phyloP scores from a whole-genome alignment of 179 eudicot genomes.

The Drosera spatulata region DNA sequence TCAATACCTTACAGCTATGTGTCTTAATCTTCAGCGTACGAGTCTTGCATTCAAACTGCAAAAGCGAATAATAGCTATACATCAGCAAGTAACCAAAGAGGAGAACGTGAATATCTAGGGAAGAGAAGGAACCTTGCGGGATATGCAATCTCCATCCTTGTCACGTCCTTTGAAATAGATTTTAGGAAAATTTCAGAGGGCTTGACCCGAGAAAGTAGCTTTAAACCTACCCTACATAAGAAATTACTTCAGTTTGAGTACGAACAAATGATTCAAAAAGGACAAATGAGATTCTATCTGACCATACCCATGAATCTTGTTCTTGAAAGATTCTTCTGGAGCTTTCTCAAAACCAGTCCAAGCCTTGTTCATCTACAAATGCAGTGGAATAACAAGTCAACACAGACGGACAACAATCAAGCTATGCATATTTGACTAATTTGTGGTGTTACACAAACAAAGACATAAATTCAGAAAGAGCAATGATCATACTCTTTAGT shows the following conservation, averaged over 20 bases:
- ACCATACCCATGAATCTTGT: conserved; percentile 76
- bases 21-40: conserved; percentile 82
- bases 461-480: too few relatives aligned
- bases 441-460: too few relatives aligned
- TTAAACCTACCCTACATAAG: conserved; percentile 62
- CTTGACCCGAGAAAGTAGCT: conserved; percentile 79
- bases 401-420: too few relatives aligned
- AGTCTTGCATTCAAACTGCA: conserved; percentile 84
- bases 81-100: conserved; percentile 1
- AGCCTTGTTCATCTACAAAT: conserved; percentile 64
- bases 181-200: conserved; percentile 93
- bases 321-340: conserved; percentile 76
- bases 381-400: neutral
- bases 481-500: too few relatives aligned
- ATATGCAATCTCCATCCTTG: conserved; percentile 50
- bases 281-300: neutral
- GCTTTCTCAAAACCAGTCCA: conserved; percentile 80
- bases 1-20: conserved; percentile 80
- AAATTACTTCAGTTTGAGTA: conserved; percentile 4
- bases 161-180: conserved; percentile 77
- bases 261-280: neutral
- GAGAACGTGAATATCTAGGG: neutral
- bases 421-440: too few relatives aligned
- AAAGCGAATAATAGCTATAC: conserved; percentile 5
- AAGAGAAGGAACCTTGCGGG: conserved; percentile 59